These are phyloP conservation scores for Pyrenochaeta sp. DNA, from an alignment of 2,329 filamentous ascomycete genomes.

Conservation along the genomic window DNA sequence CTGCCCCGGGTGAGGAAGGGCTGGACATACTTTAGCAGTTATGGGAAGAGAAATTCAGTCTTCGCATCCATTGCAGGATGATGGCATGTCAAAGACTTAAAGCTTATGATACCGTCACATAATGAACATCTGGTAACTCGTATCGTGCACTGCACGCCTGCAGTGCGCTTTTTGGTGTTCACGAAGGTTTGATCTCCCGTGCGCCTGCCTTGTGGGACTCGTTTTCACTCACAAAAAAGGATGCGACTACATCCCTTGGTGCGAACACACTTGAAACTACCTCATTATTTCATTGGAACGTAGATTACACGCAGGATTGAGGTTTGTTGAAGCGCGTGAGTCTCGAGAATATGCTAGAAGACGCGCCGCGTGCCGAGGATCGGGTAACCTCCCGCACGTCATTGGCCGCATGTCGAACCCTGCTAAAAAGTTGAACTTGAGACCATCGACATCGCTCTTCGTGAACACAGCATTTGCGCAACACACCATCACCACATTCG, in stretches of 20 bases:
- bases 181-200: not conserved
- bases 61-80: constrained; percentile 1
- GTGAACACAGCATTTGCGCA: not conserved
- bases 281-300: too few relatives aligned
- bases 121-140: constrained; percentile 16
- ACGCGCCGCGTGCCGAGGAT: constrained; percentile 27
- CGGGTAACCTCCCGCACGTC: not conserved
- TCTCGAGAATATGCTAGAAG: constrained; percentile 37
- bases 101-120: not conserved
- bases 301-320: not conserved
- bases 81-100: not conserved
- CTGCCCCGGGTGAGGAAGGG: not conserved
- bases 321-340: not conserved
- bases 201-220: not conserved
- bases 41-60: not conserved
- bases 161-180: not conserved
- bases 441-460: not conserved
- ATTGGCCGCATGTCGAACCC: not conserved
- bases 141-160: constrained; percentile 2
- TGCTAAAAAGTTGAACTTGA: constrained; percentile 22
- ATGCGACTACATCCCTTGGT: not conserved
- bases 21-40: not conserved
- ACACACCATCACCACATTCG: constrained; percentile 23
- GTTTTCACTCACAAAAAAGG: not conserved
- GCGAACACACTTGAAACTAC: not conserved